phyloP scores from a whole-genome alignment of 2,329 filamentous ascomycete species.

The Xenoacremonium recifei region DNA sequence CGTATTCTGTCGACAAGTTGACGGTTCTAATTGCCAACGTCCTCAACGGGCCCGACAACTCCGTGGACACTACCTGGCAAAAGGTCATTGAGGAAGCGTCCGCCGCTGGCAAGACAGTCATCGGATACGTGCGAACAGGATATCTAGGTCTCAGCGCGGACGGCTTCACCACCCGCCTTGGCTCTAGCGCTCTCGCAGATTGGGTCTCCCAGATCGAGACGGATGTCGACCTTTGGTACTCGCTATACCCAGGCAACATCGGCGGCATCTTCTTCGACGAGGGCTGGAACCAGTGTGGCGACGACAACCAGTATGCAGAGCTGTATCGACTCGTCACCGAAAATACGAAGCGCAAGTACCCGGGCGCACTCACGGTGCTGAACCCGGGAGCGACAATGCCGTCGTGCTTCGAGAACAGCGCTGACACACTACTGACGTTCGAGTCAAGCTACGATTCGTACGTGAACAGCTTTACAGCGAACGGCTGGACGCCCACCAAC shows the following conservation, averaged over 20 bases:
- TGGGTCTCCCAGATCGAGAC: slow-evolving; percentile 23
- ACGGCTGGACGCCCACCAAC: slow-evolving; percentile 27
- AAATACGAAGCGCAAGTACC: slow-evolving; percentile 22
- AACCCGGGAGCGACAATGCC: slow-evolving; percentile 21
- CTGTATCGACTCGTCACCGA: slow-evolving; percentile 25
- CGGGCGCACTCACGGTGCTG: slow-evolving; percentile 23
- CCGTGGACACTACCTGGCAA: neutral
- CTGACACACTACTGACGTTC: slow-evolving; percentile 32
- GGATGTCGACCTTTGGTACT: slow-evolving; percentile 24
- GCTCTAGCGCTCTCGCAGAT: slow-evolving; percentile 15
- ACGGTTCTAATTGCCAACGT: neutral
- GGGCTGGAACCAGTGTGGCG: slow-evolving; percentile 26
- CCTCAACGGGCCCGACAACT: neutral
- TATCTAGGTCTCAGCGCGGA: slow-evolving; percentile 7
- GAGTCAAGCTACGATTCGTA: slow-evolving; percentile 26
- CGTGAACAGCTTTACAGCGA: slow-evolving; percentile 15
- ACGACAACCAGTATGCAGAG: slow-evolving; percentile 24
- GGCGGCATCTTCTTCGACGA: slow-evolving; percentile 34
- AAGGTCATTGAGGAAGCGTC: slow-evolving; percentile 4
- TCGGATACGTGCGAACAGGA: slow-evolving; percentile 10
- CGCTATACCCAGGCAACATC: slow-evolving; percentile 21
- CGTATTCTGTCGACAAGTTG: neutral
- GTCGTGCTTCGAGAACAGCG: slow-evolving; percentile 28
- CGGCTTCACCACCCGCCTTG: slow-evolving; percentile 24
- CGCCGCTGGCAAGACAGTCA: slow-evolving; percentile 5